phyloP scores from a whole-genome alignment of 2,329 filamentous ascomycete species.

The Penicillium expansum region DNA sequence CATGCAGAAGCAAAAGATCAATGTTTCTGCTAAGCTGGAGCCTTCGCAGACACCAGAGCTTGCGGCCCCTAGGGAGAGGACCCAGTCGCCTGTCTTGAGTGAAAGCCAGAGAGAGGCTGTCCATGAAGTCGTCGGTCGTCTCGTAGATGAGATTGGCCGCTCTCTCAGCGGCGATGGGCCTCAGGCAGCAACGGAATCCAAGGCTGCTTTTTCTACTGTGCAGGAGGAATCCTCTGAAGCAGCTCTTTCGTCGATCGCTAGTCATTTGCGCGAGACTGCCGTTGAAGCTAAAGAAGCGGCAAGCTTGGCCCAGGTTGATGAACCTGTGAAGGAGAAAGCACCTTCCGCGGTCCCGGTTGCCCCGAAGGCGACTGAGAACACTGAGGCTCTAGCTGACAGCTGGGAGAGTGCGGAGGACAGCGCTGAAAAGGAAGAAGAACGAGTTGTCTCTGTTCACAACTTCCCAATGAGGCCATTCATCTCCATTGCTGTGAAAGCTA shows the following conservation, averaged over 20 bases:
- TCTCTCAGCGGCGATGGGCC: constrained; percentile 45
- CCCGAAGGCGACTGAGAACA: constrained; percentile 57
- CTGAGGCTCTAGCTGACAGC: constrained; percentile 68
- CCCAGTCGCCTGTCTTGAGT: constrained; percentile 28
- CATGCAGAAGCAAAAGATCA: constrained; percentile 23
- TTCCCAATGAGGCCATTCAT: constrained; percentile 98
- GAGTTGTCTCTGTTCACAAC: constrained; percentile 78
- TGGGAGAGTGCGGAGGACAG: constrained; percentile 81
- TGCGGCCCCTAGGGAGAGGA: constrained; percentile 16
- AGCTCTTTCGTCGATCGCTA: constrained; percentile 33
- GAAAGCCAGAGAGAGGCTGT: constrained; percentile 61
- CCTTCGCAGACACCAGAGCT: constrained; percentile 11
- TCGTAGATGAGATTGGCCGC: constrained; percentile 60
- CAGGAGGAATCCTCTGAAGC: constrained; percentile 38
- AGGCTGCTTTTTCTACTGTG: constrained; percentile 33
- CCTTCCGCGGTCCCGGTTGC: constrained; percentile 50
- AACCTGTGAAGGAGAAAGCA: constrained; percentile 53
- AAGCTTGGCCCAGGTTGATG: constrained; percentile 54
- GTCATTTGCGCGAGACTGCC: constrained; percentile 40
- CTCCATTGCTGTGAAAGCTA: constrained; percentile 67
- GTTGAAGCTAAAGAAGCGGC: constrained; percentile 48
- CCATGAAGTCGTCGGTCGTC: constrained; percentile 64
- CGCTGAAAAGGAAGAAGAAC: constrained; percentile 64
- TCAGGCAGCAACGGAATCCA: constrained; percentile 53
- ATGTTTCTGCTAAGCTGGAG: constrained; percentile 23